These are phyloP conservation scores for Ramaria rubella DNA, from an alignment of 768 basidiomycete species.

Conservation along the genomic window DNA sequence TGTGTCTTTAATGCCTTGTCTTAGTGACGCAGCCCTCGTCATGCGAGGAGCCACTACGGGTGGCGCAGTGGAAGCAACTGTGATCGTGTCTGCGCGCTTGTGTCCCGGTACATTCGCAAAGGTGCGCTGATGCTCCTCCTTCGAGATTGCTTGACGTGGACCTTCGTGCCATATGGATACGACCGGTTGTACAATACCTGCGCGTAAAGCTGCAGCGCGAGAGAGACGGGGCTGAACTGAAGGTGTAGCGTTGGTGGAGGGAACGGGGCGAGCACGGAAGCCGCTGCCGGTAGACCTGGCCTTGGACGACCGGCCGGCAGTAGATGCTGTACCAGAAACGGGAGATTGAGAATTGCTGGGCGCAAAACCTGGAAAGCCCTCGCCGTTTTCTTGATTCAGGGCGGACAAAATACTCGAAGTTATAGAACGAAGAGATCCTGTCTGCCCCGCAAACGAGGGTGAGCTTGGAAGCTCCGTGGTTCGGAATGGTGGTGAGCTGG, in stretches of 20 bases:
- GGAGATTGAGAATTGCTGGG: slow-evolving; percentile 14
- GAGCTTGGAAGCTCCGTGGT: slow-evolving; percentile 50
- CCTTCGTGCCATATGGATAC: slow-evolving; percentile 35
- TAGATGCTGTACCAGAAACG: slow-evolving; percentile 31
- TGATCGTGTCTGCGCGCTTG: slow-evolving; percentile 60
- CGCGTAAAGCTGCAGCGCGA: slow-evolving; percentile 65
- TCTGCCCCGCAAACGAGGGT: background rate
- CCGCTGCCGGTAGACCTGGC: slow-evolving; percentile 31
- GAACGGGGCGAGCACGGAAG: slow-evolving; percentile 66
- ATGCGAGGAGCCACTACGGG: slow-evolving; percentile 67
- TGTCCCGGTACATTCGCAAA: slow-evolving; percentile 81
- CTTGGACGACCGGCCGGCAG: slow-evolving; percentile 37
- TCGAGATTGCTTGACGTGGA: slow-evolving; percentile 49
- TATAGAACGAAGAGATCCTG: slow-evolving; percentile 35
- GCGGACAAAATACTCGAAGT: slow-evolving; percentile 44
- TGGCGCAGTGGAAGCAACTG: slow-evolving; percentile 68
- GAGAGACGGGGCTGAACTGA: slow-evolving; percentile 75
- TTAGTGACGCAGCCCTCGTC: slow-evolving; percentile 67
- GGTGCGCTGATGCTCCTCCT: slow-evolving; percentile 54
- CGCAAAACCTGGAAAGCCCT: slow-evolving; percentile 20
- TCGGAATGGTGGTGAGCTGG: slow-evolving; percentile 76
- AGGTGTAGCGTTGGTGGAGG: slow-evolving; percentile 51
- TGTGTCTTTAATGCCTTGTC: slow-evolving; percentile 24
- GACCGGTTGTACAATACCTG: slow-evolving; percentile 38
- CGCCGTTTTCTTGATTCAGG: slow-evolving; percentile 21